A percentile compares a stretch with the other conserved stretches of the same genome.
phyloP scores from a whole-genome alignment of 768 basidiomycete genomes.

The Boletus rufocinnamomeus region DNA sequence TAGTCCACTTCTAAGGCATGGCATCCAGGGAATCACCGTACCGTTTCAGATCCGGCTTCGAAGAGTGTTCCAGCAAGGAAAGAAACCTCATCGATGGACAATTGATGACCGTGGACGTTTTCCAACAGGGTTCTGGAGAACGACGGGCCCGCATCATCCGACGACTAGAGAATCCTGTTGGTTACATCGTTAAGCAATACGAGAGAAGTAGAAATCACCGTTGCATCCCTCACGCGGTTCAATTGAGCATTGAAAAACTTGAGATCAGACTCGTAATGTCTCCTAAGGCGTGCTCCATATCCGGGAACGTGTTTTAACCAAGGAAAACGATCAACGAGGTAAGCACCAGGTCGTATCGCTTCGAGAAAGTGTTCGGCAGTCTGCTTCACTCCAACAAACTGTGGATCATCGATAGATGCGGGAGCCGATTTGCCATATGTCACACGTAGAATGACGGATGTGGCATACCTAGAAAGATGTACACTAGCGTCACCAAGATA shows the following conservation, averaged over 20 bases:
- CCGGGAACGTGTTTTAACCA: slow-evolving; percentile 52
- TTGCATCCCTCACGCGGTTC: slow-evolving; percentile 41
- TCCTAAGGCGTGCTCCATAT: slow-evolving; percentile 53
- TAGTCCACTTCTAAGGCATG: background rate
- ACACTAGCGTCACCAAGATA: background rate
- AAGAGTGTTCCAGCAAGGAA: slow-evolving; percentile 63
- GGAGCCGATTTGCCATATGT: slow-evolving; percentile 27
- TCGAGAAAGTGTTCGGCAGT: slow-evolving; percentile 29
- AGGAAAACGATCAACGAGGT: slow-evolving; percentile 39
- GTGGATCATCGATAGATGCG: slow-evolving; percentile 26
- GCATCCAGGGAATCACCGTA: background rate
- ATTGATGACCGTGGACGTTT: slow-evolving; percentile 45
- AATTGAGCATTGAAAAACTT: slow-evolving; percentile 52
- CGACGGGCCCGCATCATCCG: slow-evolving; percentile 24
- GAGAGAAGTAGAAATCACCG: slow-evolving; percentile 34
- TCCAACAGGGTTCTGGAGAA: slow-evolving; percentile 59
- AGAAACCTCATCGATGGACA: slow-evolving; percentile 54
- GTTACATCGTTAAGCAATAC: background rate
- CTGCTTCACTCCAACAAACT: slow-evolving; percentile 21
- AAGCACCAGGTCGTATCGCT: slow-evolving; percentile 36
- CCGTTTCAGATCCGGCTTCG: slow-evolving; percentile 62
- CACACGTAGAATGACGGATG: slow-evolving; percentile 28
- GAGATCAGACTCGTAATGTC: slow-evolving; percentile 53
- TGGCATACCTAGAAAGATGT: slow-evolving; percentile 26
- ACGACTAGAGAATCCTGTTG: slow-evolving; percentile 8